phyloP scores from a whole-genome alignment of 2,329 filamentous ascomycete genomes.

The Lachnellula occidentalis region DNA sequence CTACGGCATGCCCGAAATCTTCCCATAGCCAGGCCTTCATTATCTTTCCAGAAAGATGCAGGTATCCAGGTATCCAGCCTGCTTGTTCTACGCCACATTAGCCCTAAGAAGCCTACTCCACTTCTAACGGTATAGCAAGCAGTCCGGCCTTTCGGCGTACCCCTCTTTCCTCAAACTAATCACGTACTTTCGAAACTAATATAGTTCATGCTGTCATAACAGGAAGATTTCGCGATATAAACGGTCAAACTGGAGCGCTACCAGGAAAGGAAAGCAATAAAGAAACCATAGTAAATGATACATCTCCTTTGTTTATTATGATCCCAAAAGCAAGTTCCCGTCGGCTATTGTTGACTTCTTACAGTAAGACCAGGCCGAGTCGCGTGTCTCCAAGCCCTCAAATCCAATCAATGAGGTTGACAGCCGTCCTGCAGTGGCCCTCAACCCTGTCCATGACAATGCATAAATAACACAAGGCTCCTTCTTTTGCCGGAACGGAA shows the following conservation, averaged over 20 bases:
- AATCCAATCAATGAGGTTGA: constrained; percentile 16
- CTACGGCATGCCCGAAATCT: neutral
- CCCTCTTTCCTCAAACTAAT: neutral
- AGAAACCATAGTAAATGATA: neutral
- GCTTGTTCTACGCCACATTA: neutral
- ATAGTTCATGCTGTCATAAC: neutral
- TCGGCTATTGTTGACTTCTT: constrained; percentile 11
- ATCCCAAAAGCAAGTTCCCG: constrained; percentile 13
- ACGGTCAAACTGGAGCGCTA: too few species aligned
- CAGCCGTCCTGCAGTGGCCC: constrained; percentile 8
- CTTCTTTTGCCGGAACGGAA: constrained; percentile 1
- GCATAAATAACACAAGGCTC: neutral
- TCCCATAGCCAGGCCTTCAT: neutral
- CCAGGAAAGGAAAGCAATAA: neutral
- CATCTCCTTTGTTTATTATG: neutral
- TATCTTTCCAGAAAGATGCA: neutral
- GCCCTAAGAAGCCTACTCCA: neutral
- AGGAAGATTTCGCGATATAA: too few species aligned
- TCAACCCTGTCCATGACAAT: constrained; percentile 8
- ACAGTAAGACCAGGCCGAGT: constrained; percentile 14
- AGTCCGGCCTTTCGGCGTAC: neutral
- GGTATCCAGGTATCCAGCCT: neutral
- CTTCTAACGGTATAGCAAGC: neutral
- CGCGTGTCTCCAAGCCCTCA: constrained; percentile 8
- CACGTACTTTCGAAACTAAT: neutral